Percentiles rank a stretch among this genome's conserved stretches.
phyloP scores from a whole-genome alignment of 768 basidiomycete genomes.

The Lactarius evosmus region DNA sequence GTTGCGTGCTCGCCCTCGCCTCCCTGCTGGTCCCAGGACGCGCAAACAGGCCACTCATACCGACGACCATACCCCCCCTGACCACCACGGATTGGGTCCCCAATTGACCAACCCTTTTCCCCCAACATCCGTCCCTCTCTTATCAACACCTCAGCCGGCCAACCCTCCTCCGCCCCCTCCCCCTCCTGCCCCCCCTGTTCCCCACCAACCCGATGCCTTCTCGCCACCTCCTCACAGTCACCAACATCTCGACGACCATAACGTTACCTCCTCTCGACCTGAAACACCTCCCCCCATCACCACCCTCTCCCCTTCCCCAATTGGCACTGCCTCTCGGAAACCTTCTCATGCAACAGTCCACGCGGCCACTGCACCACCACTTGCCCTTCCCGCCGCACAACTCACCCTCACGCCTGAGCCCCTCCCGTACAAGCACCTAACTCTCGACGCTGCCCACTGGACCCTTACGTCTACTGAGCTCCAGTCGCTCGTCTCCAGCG shows the following conservation, averaged over 20 bases:
- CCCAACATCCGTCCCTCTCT: background rate
- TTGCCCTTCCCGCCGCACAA: slow-evolving; percentile 16
- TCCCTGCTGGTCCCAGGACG: slow-evolving; percentile 22
- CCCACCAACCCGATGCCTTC: background rate
- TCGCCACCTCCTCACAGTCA: background rate
- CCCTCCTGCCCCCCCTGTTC: background rate
- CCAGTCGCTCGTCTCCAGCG: slow-evolving; percentile 26
- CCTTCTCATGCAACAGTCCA: slow-evolving; percentile 13
- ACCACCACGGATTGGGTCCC: background rate
- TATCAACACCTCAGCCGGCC: background rate
- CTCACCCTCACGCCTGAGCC: slow-evolving; percentile 19
- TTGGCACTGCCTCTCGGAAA: background rate
- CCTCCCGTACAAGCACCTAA: slow-evolving; percentile 26
- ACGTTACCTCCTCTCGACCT: slow-evolving; percentile 11
- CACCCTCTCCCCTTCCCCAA: background rate
- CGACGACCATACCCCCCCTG: background rate
- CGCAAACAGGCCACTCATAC: no score
- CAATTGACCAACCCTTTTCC: background rate
- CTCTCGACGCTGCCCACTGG: slow-evolving; percentile 29
- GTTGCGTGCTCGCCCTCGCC: slow-evolving; percentile 20
- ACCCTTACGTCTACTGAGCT: slow-evolving; percentile 27
- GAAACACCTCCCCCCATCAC: slow-evolving; percentile 6
- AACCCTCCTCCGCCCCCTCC: background rate
- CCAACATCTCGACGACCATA: background rate
- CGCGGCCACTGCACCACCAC: background rate